Conservation (phyloP, 2,329 filamentous ascomycete genomes). For the Chrysoporthe deuterocubensis region DNA sequence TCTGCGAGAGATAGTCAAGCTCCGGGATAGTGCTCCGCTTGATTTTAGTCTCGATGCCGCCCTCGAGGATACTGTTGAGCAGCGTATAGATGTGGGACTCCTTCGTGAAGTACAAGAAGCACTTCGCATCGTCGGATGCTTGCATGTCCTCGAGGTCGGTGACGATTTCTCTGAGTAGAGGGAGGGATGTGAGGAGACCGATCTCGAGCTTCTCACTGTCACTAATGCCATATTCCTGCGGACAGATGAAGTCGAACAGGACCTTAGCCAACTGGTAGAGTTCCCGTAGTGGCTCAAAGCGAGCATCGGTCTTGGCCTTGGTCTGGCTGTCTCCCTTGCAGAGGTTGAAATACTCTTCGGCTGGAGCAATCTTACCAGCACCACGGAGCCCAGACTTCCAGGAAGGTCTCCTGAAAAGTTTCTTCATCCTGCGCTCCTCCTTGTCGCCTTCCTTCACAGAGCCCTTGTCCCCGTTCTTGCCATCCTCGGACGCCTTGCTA, state of each 20-base stretch:
- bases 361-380: conserved; percentile 58
- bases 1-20: conserved; percentile 95
- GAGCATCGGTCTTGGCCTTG: conserved; percentile 80
- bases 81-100: conserved; percentile 98
- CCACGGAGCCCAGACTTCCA: conserved; percentile 60
- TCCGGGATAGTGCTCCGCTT: conserved; percentile 93
- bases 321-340: conserved; percentile 76
- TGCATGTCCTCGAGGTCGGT: conserved; percentile 97
- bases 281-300: conserved; percentile 87
- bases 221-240: conserved; percentile 96
- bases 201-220: conserved; percentile 98
- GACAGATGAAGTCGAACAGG: conserved; percentile 96
- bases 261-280: conserved; percentile 93
- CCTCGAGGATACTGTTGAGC: conserved; percentile 96
- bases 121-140: conserved; percentile 90
- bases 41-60: conserved; percentile 96
- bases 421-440: conserved; percentile 45
- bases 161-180: conserved; percentile 94
- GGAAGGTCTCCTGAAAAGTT: conserved; percentile 64
- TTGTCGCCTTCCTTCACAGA: conserved; percentile 48
- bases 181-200: conserved; percentile 89
- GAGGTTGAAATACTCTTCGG: conserved; percentile 85
- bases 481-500: conserved; percentile 43
- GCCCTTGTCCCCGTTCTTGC: conserved; percentile 39
- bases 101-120: conserved; percentile 99